Conservation (phyloP, 352 stramenopile species). For the Phytophthora chlamydospora region DNA sequence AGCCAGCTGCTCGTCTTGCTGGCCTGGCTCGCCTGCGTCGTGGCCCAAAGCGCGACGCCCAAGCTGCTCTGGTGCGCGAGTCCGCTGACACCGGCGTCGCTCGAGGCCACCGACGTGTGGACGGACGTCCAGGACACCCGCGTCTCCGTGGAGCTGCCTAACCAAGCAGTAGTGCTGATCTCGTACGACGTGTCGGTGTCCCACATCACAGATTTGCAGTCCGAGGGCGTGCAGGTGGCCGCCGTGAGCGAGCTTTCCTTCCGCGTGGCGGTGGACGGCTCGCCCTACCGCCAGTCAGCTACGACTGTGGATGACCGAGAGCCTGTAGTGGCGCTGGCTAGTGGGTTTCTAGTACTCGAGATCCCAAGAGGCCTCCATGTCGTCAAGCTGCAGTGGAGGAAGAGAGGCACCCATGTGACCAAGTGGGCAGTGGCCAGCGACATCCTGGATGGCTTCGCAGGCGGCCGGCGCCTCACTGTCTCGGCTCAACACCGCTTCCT, state of each 20-base stretch:
- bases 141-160: constrained; percentile 56
- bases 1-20: constrained; percentile 9
- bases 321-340: constrained; percentile 53
- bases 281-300: constrained; percentile 69
- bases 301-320: constrained; percentile 70
- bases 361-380: constrained; percentile 52
- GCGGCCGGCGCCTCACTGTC: constrained; percentile 62
- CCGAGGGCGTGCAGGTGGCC: constrained; percentile 12
- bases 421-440: constrained; percentile 68
- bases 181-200: constrained; percentile 76
- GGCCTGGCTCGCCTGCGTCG: not conserved
- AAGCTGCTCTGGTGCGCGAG: constrained; percentile 76
- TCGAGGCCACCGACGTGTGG: constrained; percentile 51
- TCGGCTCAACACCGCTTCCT: constrained; percentile 74
- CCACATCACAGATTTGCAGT: constrained; percentile 32
- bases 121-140: constrained; percentile 60
- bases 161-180: constrained; percentile 64
- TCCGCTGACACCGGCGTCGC: constrained; percentile 46
- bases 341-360: constrained; percentile 65
- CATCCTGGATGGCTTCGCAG: constrained; percentile 71
- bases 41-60: constrained; percentile 28
- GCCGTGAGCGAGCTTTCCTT: constrained; percentile 69
- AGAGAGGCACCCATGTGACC: constrained; percentile 52
- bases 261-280: constrained; percentile 56
- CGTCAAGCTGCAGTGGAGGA: constrained; percentile 75